Base-by-base conservation (phyloP, 352 stramenopile genomes). In the Phytophthora idaei region DNA sequence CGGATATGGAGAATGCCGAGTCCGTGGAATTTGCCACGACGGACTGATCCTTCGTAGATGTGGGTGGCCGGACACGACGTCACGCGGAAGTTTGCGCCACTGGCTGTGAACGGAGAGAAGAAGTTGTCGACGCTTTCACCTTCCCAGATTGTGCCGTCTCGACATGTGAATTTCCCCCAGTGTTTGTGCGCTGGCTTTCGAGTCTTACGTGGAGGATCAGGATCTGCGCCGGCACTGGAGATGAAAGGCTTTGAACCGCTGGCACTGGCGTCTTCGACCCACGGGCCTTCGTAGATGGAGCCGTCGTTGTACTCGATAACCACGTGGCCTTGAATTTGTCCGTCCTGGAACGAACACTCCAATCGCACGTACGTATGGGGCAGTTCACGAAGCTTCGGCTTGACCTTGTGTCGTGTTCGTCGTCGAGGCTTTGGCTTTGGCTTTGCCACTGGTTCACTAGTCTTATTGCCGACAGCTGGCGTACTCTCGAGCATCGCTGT, bases 101-200 rank as follows among this genome's bases (percentile, higher is more conserved):
- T 90, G 1, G 85, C 87, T 0, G 76, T 90, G 47, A 89, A 87
- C 0, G 87, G 87, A 5, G 81, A 91, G 58, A 94, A 94, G 61
- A 89, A 92, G 64, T 93, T 94, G 67, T 93, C 85, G 3, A 94
- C 87, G 4, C 81, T 61, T 25, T 91, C 83, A 12, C 87, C 87
- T 61, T 92, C 76, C 85, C 87, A 94, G 25, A 92, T 52, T 0
- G 78, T 89, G 42, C 85, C 87, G 50, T 94, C 87, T 2, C 67
- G 77, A 41, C 73, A 89, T 9, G 74, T 90, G 63, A 94, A 92
- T 53, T 90, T 90, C 8, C 87, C 87, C 80, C 83, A 94, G 61
- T 92, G 85, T 14, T 67, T 77, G 7, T 54, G 32, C 0, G 55
- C 29, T 14, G 47, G 57, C 36, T 71, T 71, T 6, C 69, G 57